Conservation (phyloP, 2,329 filamentous ascomycete species). For the Seiridium cupressi region DNA sequence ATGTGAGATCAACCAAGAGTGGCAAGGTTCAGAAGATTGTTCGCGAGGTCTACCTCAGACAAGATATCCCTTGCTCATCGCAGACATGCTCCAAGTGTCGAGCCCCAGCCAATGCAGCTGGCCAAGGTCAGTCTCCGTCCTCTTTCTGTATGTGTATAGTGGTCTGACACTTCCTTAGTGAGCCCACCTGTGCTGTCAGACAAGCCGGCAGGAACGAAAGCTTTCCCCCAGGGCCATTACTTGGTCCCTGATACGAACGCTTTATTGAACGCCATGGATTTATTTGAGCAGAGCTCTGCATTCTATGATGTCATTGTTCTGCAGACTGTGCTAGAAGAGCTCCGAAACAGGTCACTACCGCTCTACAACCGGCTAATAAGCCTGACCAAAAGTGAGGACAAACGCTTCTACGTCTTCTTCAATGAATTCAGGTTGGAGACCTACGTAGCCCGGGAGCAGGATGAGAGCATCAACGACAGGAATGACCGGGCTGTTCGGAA, state of each 20-base stretch:
- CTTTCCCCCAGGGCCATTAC: conserved; percentile 86
- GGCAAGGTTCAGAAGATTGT: conserved; percentile 99
- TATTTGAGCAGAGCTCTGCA: conserved; percentile 87
- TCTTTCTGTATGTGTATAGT: not conserved
- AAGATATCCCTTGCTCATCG: conserved; percentile 97
- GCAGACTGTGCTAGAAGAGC: conserved; percentile 93
- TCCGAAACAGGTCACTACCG: conserved; percentile 89
- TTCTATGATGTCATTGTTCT: conserved; percentile 97
- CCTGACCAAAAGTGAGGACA: conserved; percentile 91
- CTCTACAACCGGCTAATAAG: conserved; percentile 91
- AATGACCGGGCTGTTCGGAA: conserved; percentile 89
- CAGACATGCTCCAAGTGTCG: conserved; percentile 79
- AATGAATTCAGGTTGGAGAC: conserved; percentile 97
- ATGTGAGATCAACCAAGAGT: conserved; percentile 88
- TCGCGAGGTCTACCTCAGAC: conserved; percentile 89
- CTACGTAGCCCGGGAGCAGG: conserved; percentile 69
- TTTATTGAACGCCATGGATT: conserved; percentile 91
- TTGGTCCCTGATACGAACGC: conserved; percentile 95
- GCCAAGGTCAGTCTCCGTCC: conserved; percentile 57
- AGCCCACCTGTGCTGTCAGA: conserved; percentile 86
- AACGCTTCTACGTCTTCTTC: conserved; percentile 98
- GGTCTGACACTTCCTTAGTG: conserved; percentile 44
- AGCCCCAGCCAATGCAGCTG: conserved; percentile 77
- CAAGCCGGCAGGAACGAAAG: conserved; percentile 78
- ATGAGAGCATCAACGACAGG: conserved; percentile 92